Base-by-base conservation (phyloP, 768 basidiomycete genomes). In the Pleurotus djamor region DNA sequence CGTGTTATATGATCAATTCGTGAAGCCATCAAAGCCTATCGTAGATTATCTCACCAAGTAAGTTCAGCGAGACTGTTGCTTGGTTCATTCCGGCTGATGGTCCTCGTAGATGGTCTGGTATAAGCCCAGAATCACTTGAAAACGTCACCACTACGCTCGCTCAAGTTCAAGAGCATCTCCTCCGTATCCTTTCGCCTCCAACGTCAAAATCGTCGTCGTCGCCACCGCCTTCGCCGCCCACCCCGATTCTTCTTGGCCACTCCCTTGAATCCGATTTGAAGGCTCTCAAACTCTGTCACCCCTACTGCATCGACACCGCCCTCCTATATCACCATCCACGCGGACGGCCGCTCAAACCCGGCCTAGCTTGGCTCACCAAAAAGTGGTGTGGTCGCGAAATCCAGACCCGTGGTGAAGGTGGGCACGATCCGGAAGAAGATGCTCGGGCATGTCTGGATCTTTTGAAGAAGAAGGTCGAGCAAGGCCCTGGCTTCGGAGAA, bases 361-460 rank as follows among this genome's bases (percentile, higher is more conserved):
- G 92, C 1, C 82, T 99, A 5, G 95, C 95, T n/a, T 98, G 94
- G 94, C 84, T 99, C 48, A 92, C 93, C 48, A 91, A 92, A 68
- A 94, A 93, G 68, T 98, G 94, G 94, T 88, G 93, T 58, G 84
- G 83, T 9, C 83, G 90, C 52, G 92, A 95, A 65, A 98, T 99
- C 45, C 96, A 98, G 71, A 84, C 81, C 0, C 76, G 83, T 0
- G 93, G 92, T 0, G 89, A 90, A 52, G 90, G 89, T 2, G 94
- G 94, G 2, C 96, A 98, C 70, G 91, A 97, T 62, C 93, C 95
- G 2, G 92, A 95, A 65, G 96, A 98, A 69, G 96, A 98, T 65
- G 96, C 96, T 0, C 78, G 88, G 16, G 91, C 96, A 0, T 95
- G 94, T 66, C 64, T 94, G 8, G 94, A 96, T 60, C 76, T 99